Percentiles rank a stretch among this genome's conserved stretches.
These are phyloP conservation scores for Melaleuca alternifolia DNA, from an alignment of 345 rosid species.

Conservation along the genomic window DNA sequence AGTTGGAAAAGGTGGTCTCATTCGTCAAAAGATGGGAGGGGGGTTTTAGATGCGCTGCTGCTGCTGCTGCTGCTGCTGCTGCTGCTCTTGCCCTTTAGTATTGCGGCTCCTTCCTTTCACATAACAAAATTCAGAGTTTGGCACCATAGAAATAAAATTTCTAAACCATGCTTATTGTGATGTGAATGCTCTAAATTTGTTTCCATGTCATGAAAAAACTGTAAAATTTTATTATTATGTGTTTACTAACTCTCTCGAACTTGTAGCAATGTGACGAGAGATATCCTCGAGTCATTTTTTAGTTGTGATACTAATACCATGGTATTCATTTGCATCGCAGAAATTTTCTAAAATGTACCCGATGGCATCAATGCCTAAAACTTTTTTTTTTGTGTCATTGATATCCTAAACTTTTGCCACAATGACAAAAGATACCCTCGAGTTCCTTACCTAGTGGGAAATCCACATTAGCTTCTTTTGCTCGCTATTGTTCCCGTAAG, in stretches of 20 bases:
- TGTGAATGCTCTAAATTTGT: too few relatives aligned
- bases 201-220: too few relatives aligned
- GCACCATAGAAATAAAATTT: neutral
- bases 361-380: neutral
- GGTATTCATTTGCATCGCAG: neutral
- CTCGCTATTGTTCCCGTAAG: neutral
- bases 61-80: neutral
- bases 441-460: neutral
- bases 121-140: neutral
- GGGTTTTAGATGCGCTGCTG: conserved; percentile 6
- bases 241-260: neutral
- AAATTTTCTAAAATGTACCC: neutral
- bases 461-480: neutral
- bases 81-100: neutral
- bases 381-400: neutral
- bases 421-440: neutral
- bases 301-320: neutral
- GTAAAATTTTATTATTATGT: neutral
- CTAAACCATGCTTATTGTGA: too few relatives aligned
- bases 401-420: neutral
- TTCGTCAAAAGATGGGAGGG: neutral
- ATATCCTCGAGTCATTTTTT: neutral
- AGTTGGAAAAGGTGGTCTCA: neutral
- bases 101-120: neutral
- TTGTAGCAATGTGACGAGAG: neutral